Base-by-base conservation (phyloP, 345 rosid species). In the Populus deltoides region DNA sequence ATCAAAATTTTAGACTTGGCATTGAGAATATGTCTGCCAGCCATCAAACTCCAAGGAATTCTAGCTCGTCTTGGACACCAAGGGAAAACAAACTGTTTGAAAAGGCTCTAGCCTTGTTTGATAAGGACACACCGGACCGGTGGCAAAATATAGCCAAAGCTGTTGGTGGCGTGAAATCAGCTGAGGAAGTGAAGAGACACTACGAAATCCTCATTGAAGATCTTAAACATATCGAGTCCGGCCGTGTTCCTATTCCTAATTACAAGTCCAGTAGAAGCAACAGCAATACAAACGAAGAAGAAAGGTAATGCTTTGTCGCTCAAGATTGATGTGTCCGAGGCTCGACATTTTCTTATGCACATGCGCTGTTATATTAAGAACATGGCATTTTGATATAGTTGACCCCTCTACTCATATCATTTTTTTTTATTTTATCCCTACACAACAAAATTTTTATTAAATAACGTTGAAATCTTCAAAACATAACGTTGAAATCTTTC, bases 121-220 rank as follows among this genome's bases (percentile, higher is more conserved):
- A 89, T 27, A 84, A 82, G 86, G 90, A 89, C 51, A 86, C 92
- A 5, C 90, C 89, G 0, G 92, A 87, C 20, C 81, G 92, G 2
- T 89, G 92, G 90, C 85, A 83, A 15, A 86, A 89, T 38, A 81
- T 89, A 55, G 92, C 92, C 65, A 84, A 78, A 71, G 89, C 90
- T 38, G 83, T 89, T 5, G 92, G 86, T 27, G 85, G 88, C 1
- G 29, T 5, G 18, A 88, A 87, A 73, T 81, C 92, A 1, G 82
- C 80, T 8, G 92, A 84, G 49, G 90, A 89, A 70, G 90, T 89
- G 27, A 87, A 79, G 72, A 74, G 49, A 71, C 92, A 87, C 66
- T 89, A 89, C 41, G 86, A 83, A 65, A 35, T 81, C 45, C 87
- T 89, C 1, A 45, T 89, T 15, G 87, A 84, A 70, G 92, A 89